phyloP scores from a whole-genome alignment of 768 basidiomycete genomes.

The Boletus speciosus region DNA sequence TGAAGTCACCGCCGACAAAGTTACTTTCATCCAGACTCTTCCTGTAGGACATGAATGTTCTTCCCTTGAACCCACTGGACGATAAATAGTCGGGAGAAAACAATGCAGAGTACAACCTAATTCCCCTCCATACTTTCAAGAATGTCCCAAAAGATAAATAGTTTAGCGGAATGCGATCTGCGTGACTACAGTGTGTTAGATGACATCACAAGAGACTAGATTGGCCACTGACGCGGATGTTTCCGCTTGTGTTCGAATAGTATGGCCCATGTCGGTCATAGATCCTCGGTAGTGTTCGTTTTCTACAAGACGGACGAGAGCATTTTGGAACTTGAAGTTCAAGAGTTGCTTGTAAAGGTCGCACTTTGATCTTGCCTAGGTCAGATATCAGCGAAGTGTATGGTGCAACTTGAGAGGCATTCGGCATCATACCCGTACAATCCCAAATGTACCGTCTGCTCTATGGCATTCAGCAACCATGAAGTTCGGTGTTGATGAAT shows the following conservation, averaged over 20 bases:
- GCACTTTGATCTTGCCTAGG: conserved; percentile 71
- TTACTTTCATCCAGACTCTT: conserved; percentile 50
- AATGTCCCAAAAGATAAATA: conserved; percentile 41
- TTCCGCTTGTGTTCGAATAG: conserved; percentile 54
- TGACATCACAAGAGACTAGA: background rate
- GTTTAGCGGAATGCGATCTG: conserved; percentile 25
- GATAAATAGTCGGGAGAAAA: conserved; percentile 21
- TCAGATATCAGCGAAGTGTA: conserved; percentile 7
- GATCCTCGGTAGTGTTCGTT: conserved; percentile 72
- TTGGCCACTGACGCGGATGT: conserved; percentile 33
- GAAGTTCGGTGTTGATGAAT: conserved; percentile 77
- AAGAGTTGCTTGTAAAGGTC: conserved; percentile 84
- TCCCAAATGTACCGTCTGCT: conserved; percentile 78
- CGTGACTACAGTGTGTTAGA: conserved; percentile 21
- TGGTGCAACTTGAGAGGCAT: conserved; percentile 3
- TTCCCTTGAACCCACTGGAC: conserved; percentile 1
- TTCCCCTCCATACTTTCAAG: conserved; percentile 53
- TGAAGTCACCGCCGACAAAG: conserved; percentile 52
- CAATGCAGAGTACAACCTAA: conserved; percentile 41
- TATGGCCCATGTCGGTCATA: conserved; percentile 63
- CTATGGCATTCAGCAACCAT: conserved; percentile 77
- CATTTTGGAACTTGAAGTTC: conserved; percentile 64
- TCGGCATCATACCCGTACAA: conserved; percentile 55
- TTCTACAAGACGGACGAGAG: conserved; percentile 61
- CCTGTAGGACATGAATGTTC: conserved; percentile 1